Base-by-base conservation (phyloP, 441 rosid genomes). In the Jatropha podagrica region DNA sequence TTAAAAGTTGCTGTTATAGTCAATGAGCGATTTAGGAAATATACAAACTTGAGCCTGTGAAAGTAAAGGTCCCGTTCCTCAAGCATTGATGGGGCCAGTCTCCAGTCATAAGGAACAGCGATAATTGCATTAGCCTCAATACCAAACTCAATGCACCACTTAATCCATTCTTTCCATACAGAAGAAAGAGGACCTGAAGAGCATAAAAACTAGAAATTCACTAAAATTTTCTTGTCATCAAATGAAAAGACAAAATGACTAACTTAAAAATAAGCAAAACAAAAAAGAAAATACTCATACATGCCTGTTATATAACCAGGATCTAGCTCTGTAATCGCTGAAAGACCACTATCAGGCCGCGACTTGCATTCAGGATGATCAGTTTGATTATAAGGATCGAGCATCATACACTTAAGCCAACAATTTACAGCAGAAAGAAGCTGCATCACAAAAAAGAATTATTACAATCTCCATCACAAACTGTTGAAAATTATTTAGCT, bases 91-190 rank as follows among this genome's bases (percentile, higher is more conserved):
- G 99, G 99, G n/a, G 98, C 76, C 84, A 96, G 82, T 83, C 99
- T 91, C 98, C 98, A 96, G 81, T 96, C 99, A 78, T 92, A 96
- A 5, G 99, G 99, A 76, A 81, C 99, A 78, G 99, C 98, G 71
- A 94, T 86, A 58, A 96, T 91, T 52, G 96, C 94, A 88, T 96
- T 91, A 54, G 99, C 92, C 82, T 94, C 98, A 48, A 96, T 86
- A 51, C 99, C 99, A 74, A 96, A 94, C 86, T 94, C 95, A 77
- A 96, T 86, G 83, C 99, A 96, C 99, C 99, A 96, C 84, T 90
- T 94, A 77, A 96, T 84, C 98, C 99, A 96, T 66, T 96, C 98
- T 88, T 94, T 96, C 99, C 99, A 96, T 46, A 96, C 95, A 0
- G 99, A 92, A 55, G 98, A 96, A 70, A 96, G 96, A 37, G 98